Percentiles rank a stretch among this genome's conserved stretches.
Conservation (phyloP, 345 rosid genomes). For the Citrus inodora region DNA sequence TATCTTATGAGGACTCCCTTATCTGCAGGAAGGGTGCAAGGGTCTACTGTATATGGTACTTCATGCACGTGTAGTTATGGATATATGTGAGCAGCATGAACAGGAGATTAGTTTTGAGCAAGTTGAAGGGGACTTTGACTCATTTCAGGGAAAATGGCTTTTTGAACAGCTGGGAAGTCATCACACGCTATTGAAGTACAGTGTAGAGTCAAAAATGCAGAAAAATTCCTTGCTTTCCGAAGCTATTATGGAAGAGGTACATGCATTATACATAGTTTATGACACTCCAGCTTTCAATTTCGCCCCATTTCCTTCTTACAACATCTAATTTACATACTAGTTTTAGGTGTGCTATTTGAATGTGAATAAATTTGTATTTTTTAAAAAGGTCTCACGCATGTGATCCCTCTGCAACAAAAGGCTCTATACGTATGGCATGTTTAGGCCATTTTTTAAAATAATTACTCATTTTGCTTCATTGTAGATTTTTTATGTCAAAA, state of each 20-base stretch:
- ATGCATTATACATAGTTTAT: not conserved
- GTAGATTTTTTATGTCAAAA: not conserved
- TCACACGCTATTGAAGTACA: slow-evolving; percentile 84
- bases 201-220: slow-evolving; percentile 88
- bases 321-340: not conserved
- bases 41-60: slow-evolving; percentile 94
- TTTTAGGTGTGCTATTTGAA: not conserved
- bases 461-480: not conserved
- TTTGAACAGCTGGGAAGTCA: slow-evolving; percentile 87
- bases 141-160: slow-evolving; percentile 92
- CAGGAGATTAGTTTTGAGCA: slow-evolving; percentile 87
- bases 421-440: not conserved
- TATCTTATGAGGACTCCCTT: not conserved
- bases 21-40: slow-evolving; percentile 89
- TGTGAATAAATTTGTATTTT: not conserved
- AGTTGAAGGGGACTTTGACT: slow-evolving; percentile 91
- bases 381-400: not conserved
- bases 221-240: slow-evolving; percentile 87
- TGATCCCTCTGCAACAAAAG: not conserved
- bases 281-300: not conserved
- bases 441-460: not conserved
- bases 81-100: slow-evolving; percentile 73
- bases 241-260: slow-evolving; percentile 98
- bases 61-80: slow-evolving; percentile 92
- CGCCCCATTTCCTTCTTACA: not conserved